phyloP scores from a whole-genome alignment of 2,329 filamentous ascomycete species.

The Venturia asperata region DNA sequence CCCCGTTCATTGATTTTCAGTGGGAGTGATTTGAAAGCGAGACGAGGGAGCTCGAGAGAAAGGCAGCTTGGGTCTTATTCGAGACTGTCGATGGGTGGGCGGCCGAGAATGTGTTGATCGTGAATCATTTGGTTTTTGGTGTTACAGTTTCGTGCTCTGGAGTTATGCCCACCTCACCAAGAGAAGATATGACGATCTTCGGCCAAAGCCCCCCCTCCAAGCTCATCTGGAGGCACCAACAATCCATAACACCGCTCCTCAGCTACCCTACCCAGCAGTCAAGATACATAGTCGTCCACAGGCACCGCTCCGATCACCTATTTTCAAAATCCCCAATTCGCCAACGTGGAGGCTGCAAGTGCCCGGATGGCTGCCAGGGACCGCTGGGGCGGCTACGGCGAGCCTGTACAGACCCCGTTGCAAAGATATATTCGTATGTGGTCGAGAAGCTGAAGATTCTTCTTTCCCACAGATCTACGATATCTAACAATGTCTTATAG shows the following conservation, averaged over 20 bases:
- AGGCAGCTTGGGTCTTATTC: background rate
- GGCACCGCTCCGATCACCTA: slow-evolving; percentile 1
- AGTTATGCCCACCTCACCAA: background rate
- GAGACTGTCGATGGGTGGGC: background rate
- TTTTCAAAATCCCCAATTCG: background rate
- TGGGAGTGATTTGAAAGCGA: background rate
- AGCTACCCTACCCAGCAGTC: background rate
- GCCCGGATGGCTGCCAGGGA: slow-evolving; percentile 92
- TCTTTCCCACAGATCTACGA: background rate
- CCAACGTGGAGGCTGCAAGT: slow-evolving; percentile 77
- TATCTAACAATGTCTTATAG: slow-evolving; percentile 31
- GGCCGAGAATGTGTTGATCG: background rate
- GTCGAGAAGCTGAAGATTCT: background rate
- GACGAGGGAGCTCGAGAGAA: background rate
- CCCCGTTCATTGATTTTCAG: background rate
- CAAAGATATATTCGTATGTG: slow-evolving; percentile 78
- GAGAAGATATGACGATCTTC: background rate
- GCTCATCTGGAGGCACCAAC: slow-evolving; percentile 10
- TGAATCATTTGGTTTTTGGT: slow-evolving; percentile 6
- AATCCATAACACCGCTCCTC: background rate
- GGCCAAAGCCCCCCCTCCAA: background rate
- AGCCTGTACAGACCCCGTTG: slow-evolving; percentile 74
- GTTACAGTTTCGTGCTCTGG: background rate
- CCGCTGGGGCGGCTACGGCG: slow-evolving; percentile 77
- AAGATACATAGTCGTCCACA: background rate